A percentile compares a stretch with the other conserved stretches of the same genome.
phyloP scores from a whole-genome alignment of 371 early-diverging fungal species.

The Catenaria anguillulae region DNA sequence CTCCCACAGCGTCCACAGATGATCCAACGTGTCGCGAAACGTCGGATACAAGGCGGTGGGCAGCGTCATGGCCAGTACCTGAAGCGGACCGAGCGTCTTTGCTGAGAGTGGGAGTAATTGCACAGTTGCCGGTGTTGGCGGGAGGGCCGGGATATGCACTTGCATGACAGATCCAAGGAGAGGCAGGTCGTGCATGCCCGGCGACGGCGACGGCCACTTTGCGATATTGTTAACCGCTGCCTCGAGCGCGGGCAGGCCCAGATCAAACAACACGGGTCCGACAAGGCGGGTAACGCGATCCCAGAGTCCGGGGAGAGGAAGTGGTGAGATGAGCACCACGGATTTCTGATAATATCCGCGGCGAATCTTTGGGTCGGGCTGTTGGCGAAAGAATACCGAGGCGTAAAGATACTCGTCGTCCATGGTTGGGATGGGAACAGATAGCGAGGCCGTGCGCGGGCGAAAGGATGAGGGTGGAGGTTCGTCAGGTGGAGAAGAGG shows the following conservation, averaged over 20 bases:
- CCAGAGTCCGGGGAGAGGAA: constrained; percentile 77
- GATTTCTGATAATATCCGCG: constrained; percentile 89
- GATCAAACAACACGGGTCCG: constrained; percentile 37
- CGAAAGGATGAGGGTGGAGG: too few species aligned
- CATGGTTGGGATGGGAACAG: background rate
- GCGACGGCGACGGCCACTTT: constrained; percentile 46
- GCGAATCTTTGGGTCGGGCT: constrained; percentile 60
- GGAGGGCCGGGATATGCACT: constrained; percentile 39
- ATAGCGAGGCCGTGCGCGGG: background rate
- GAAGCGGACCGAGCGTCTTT: background rate
- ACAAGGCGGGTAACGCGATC: constrained; percentile 50
- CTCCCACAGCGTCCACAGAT: constrained; percentile 88
- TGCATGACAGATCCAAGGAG: constrained; percentile 45
- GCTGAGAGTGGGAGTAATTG: constrained; percentile 56
- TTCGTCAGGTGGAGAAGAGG: too few species aligned
- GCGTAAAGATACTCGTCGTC: constrained; percentile 70
- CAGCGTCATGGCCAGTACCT: constrained; percentile 16
- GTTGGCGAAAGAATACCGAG: constrained; percentile 88
- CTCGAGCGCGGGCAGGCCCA: constrained; percentile 25
- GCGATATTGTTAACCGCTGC: constrained; percentile 65
- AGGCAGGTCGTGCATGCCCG: constrained; percentile 47
- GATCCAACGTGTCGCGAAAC: constrained; percentile 59
- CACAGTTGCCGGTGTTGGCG: constrained; percentile 58
- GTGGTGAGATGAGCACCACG: constrained; percentile 68
- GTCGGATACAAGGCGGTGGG: constrained; percentile 54